phyloP scores from a whole-genome alignment of 2,329 filamentous ascomycete genomes.

The Cladophialophora carrionii region DNA sequence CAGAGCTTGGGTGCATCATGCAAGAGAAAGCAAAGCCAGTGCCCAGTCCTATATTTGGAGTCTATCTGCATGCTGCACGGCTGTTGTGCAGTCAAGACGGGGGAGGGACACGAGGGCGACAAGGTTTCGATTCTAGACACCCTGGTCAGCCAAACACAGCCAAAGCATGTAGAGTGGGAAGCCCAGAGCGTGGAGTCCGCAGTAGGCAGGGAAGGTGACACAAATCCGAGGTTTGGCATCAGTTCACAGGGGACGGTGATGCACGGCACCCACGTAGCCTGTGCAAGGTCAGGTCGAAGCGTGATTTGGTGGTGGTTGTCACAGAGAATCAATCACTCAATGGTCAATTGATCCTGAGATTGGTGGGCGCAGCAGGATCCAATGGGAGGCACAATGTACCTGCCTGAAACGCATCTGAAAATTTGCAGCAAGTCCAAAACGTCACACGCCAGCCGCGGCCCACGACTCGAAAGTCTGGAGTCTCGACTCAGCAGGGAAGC shows the following conservation, averaged over 20 bases:
- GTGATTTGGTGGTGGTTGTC: background rate
- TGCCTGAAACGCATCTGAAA: background rate
- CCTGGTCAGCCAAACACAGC: background rate
- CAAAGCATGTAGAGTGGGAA: background rate
- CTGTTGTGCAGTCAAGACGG: constrained; percentile 22
- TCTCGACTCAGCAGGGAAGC: constrained; percentile 3
- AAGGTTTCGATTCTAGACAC: constrained; percentile 2
- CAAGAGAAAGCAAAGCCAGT: background rate
- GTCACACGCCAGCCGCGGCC: background rate
- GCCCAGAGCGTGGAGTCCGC: background rate
- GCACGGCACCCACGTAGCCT: background rate
- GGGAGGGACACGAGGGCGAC: background rate
- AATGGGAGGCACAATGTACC: background rate
- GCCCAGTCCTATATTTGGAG: constrained; percentile 13
- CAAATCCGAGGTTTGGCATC: background rate
- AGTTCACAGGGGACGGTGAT: background rate
- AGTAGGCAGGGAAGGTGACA: constrained; percentile 3
- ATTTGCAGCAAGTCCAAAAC: background rate
- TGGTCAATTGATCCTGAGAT: background rate
- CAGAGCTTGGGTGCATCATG: background rate
- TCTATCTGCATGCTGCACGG: constrained; percentile 19
- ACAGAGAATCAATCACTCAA: background rate
- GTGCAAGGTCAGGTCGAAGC: background rate
- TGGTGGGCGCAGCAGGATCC: background rate
- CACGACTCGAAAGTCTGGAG: background rate